These are phyloP conservation scores for Pseudoscleropodium purum DNA, from an alignment of 225 moss, liverwort and hornwort species.

Conservation along the genomic window DNA sequence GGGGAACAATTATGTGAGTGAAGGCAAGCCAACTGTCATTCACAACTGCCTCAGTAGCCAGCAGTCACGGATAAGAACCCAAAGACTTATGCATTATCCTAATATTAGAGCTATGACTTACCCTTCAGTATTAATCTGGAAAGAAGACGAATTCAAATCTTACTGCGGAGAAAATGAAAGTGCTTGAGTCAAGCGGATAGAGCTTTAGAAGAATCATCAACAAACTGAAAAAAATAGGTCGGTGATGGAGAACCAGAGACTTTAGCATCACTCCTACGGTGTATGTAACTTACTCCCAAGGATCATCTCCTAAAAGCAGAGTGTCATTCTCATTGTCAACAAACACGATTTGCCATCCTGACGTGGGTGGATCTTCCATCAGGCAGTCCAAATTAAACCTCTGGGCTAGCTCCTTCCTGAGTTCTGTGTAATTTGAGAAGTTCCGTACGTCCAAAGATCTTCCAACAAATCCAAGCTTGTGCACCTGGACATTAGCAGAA, in stretches of 20 bases:
- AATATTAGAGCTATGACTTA: not conserved
- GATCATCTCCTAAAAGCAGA: conserved; percentile 91
- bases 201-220: not conserved
- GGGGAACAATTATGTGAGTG: not conserved
- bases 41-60: not conserved
- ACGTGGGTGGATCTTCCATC: conserved; percentile 75
- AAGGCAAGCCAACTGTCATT: not conserved
- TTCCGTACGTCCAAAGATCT: conserved; percentile 84
- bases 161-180: not conserved
- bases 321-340: conserved; percentile 89
- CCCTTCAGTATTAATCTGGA: not conserved
- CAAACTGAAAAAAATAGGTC: not conserved
- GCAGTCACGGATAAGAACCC: not conserved
- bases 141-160: not conserved
- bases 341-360: conserved; percentile 86
- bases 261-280: not conserved
- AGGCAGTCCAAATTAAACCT: conserved; percentile 79
- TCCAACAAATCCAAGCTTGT: conserved; percentile 83
- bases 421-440: conserved; percentile 68
- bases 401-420: conserved; percentile 65
- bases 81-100: not conserved
- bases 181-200: not conserved
- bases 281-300: conserved; percentile 83
- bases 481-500: conserved; percentile 46
- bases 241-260: not conserved